These are phyloP conservation scores for Vitis cinerea DNA, from an alignment of 164 flowering plant species.

Conservation along the genomic window DNA sequence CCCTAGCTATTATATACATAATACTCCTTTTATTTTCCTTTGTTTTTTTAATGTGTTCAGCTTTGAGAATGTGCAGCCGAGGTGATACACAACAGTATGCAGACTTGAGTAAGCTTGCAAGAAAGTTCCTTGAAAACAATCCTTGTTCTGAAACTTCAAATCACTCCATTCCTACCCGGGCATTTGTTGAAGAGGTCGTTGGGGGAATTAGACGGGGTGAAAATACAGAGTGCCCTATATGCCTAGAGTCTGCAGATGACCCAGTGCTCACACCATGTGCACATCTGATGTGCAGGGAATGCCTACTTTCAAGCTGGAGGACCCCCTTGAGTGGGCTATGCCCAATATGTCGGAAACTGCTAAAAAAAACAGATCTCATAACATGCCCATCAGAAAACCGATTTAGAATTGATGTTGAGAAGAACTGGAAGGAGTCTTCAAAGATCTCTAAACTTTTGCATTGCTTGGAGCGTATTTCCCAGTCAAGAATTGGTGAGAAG, in stretches of 20 bases:
- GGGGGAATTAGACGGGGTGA: constrained; percentile 58
- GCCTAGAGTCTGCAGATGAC: constrained; percentile 75
- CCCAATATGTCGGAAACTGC: constrained; percentile 60
- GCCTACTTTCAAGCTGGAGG: constrained; percentile 72
- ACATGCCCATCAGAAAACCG: constrained; percentile 66
- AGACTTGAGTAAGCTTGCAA: constrained; percentile 60
- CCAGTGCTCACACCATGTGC: constrained; percentile 82
- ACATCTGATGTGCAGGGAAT: constrained; percentile 82
- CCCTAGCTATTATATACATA: neutral
- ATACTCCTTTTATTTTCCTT: neutral
- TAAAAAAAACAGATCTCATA: constrained; percentile 59
- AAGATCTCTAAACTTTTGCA: constrained; percentile 58
- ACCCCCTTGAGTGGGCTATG: constrained; percentile 47
- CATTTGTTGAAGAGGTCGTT: constrained; percentile 76
- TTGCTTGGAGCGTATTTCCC: constrained; percentile 44
- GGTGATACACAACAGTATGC: constrained; percentile 58
- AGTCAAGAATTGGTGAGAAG: constrained; percentile 53
- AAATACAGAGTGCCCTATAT: constrained; percentile 74
- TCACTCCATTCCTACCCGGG: constrained; percentile 40
- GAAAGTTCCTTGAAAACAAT: constrained; percentile 47
- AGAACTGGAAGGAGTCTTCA: constrained; percentile 76
- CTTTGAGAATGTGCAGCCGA: constrained; percentile 43
- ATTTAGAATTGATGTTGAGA: constrained; percentile 56
- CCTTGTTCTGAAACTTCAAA: constrained; percentile 17
- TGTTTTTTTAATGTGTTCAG: constrained; percentile 3